Percentiles rank a stretch among this genome's conserved stretches.
Conservation (phyloP, 2,329 filamentous ascomycete species). For the Clonostachys sp. region DNA sequence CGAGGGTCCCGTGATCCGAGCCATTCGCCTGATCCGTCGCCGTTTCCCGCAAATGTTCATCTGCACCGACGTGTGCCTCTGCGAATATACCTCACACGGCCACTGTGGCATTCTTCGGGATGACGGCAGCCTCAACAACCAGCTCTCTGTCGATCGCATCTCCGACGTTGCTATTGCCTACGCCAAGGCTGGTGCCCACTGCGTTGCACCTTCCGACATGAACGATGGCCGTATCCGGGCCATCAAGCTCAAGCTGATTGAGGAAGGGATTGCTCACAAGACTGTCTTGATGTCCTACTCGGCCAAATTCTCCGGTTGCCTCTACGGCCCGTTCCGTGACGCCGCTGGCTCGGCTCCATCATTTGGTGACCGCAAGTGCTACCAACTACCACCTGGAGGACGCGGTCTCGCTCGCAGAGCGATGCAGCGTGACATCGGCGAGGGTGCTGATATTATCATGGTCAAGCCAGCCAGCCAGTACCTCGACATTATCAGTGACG, state of each 20-base stretch:
- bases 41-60: constrained; percentile 90
- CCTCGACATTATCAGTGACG: constrained; percentile 95
- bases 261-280: constrained; percentile 87
- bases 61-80: constrained; percentile 89
- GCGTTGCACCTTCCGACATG: constrained; percentile 97
- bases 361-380: constrained; percentile 94
- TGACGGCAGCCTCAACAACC: constrained; percentile 90
- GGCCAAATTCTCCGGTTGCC: constrained; percentile 93
- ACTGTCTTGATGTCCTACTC: constrained; percentile 96
- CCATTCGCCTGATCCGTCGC: constrained; percentile 78
- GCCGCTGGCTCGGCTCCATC: constrained; percentile 86
- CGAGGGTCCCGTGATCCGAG: constrained; percentile 82
- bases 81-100: constrained; percentile 97
- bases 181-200: constrained; percentile 92
- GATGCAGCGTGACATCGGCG: constrained; percentile 82
- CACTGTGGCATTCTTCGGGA: constrained; percentile 95
- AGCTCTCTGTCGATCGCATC: constrained; percentile 87
- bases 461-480: constrained; percentile 97
- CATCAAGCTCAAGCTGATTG: constrained; percentile 97
- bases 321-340: constrained; percentile 96
- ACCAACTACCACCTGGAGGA: constrained; percentile 90
- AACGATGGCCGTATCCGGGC: constrained; percentile 96
- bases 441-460: constrained; percentile 98
- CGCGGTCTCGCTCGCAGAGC: constrained; percentile 87
- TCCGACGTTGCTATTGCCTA: constrained; percentile 98